phyloP scores from a whole-genome alignment of 306 rosid genomes.

The Vigna reflexopilosa region DNA sequence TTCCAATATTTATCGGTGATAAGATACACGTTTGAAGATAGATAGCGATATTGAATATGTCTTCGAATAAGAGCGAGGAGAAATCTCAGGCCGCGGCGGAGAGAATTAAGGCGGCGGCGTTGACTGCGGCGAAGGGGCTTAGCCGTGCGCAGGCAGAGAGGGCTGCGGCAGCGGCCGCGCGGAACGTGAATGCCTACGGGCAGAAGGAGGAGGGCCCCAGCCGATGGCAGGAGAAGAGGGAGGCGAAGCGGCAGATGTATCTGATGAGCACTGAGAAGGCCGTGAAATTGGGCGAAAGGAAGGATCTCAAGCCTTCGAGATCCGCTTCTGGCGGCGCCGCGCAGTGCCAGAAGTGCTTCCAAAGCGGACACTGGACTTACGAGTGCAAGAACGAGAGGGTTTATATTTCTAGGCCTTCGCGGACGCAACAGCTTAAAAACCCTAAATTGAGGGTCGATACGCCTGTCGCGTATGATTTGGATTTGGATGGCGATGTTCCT shows the following conservation, averaged over 20 bases:
- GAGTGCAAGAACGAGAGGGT: background rate
- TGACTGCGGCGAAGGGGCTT: background rate
- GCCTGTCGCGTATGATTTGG: background rate
- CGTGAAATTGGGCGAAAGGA: background rate
- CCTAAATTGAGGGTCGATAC: background rate
- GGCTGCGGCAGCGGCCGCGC: background rate
- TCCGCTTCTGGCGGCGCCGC: background rate
- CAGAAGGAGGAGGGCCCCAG: background rate
- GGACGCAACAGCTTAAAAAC: background rate
- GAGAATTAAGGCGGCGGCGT: background rate
- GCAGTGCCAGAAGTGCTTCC: background rate
- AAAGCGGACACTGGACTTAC: background rate
- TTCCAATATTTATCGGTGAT: background rate
- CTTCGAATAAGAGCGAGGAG: background rate
- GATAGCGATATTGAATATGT: background rate
- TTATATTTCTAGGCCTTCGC: background rate
- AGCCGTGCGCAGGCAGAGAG: background rate
- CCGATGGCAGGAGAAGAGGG: background rate
- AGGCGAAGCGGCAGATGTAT: background rate
- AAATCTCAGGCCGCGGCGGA: background rate
- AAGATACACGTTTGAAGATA: background rate
- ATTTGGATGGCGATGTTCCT: background rate
- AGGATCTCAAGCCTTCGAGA: background rate
- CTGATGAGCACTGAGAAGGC: background rate
- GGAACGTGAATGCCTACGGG: background rate